phyloP scores from a whole-genome alignment of 164 flowering plant species.

The Warburgia ugandensis region DNA sequence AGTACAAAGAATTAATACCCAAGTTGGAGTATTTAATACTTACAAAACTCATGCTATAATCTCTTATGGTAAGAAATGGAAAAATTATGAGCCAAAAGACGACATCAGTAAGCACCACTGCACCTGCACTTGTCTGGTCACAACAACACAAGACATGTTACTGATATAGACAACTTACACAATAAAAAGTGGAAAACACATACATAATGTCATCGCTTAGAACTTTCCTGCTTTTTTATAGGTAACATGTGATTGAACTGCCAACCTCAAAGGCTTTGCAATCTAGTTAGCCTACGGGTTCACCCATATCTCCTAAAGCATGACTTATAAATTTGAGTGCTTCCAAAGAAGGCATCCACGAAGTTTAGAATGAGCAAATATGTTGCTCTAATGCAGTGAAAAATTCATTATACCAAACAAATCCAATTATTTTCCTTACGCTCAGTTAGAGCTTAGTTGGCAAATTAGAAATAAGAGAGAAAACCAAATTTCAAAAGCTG shows the following conservation, averaged over 20 bases:
- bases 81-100: conserved; percentile 89
- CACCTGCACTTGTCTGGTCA: conserved; percentile 87
- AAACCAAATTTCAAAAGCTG: no score
- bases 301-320: no score
- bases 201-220: not conserved
- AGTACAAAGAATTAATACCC: not conserved
- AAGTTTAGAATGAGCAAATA: no score
- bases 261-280: no score
- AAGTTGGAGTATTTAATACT: conserved; percentile 22
- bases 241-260: not conserved
- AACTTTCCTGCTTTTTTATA: not conserved
- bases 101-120: conserved; percentile 84
- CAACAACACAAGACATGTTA: conserved; percentile 5
- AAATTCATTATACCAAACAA: no score
- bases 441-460: no score
- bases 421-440: no score
- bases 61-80: conserved; percentile 69
- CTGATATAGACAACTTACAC: not conserved
- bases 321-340: no score
- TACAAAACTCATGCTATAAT: conserved; percentile 61
- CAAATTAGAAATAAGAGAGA: no score
- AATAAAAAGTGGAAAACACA: not conserved
- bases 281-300: no score
- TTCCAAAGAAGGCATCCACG: no score
- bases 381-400: no score